Evolutionary conservation across 164 flowering plant genomes (phyloP).

Genomic region (Annona cherimola): DNA sequence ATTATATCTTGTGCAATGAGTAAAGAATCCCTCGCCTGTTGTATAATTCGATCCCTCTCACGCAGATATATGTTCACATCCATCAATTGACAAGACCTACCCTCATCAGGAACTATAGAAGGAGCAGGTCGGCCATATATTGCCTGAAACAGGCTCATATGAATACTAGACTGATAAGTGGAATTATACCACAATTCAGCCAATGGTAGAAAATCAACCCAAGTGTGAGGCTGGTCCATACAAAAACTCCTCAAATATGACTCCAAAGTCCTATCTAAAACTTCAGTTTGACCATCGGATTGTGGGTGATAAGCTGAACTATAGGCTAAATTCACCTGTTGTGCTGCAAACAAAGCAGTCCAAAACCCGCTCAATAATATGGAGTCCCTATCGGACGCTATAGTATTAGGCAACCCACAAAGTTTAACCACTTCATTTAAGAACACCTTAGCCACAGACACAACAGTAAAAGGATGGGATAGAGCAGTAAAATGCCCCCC

Average conservation of each 20-base stretch:
- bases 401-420: neutral
- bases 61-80: neutral
- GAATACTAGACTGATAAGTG: neutral
- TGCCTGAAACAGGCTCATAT: neutral
- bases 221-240: neutral
- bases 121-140: neutral
- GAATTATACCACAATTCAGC: slow-evolving; percentile 8
- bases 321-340: too few species aligned
- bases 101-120: neutral
- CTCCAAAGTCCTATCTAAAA: neutral
- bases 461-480: neutral
- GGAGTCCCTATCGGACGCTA: neutral
- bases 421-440: neutral
- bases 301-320: neutral
- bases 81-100: neutral
- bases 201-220: neutral
- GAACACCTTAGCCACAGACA: neutral
- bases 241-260: neutral
- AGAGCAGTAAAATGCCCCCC: neutral
- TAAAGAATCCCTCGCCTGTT: neutral
- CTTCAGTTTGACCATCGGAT: neutral
- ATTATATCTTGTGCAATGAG: neutral
- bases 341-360: neutral
- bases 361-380: neutral
- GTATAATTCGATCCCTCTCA: neutral